phyloP scores from a whole-genome alignment of 441 rosid genomes.

The Gossypium davidsonii region DNA sequence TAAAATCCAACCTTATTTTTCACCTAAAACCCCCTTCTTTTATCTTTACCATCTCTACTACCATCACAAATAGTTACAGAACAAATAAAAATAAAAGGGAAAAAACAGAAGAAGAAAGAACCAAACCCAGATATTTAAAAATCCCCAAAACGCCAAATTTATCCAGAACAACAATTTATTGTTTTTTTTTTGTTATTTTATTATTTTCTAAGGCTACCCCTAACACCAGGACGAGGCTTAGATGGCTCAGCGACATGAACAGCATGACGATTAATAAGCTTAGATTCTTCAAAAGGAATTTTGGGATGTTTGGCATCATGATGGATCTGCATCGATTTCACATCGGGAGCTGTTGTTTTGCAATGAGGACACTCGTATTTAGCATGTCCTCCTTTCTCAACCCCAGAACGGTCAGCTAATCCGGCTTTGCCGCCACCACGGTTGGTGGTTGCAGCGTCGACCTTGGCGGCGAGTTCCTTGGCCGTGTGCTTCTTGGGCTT shows the following conservation, averaged over 20 bases:
- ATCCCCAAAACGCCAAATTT: too few relatives aligned
- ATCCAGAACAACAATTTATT: too few relatives aligned
- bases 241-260: conserved; percentile 4
- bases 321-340: conserved; percentile 92
- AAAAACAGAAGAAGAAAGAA: too few relatives aligned
- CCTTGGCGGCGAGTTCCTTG: conserved; percentile 76
- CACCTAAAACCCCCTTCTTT: conserved; percentile 27
- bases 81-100: too few relatives aligned
- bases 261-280: conserved; percentile 54
- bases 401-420: conserved; percentile 58
- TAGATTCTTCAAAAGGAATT: conserved; percentile 66
- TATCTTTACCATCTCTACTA: neutral
- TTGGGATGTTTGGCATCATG: conserved; percentile 91
- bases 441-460: conserved; percentile 83
- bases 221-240: conserved; percentile 49
- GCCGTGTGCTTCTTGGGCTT: conserved; percentile 99
- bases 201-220: too few relatives aligned
- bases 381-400: conserved; percentile 92
- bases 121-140: too few relatives aligned
- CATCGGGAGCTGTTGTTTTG: conserved; percentile 73
- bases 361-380: conserved; percentile 94
- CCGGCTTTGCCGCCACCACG: conserved; percentile 96
- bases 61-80: too few relatives aligned
- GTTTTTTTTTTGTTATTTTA: too few relatives aligned
- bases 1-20: too few relatives aligned